These are phyloP conservation scores for Dictyostelium intermedium DNA, from an alignment of 78 protist species.

Conservation along the genomic window DNA sequence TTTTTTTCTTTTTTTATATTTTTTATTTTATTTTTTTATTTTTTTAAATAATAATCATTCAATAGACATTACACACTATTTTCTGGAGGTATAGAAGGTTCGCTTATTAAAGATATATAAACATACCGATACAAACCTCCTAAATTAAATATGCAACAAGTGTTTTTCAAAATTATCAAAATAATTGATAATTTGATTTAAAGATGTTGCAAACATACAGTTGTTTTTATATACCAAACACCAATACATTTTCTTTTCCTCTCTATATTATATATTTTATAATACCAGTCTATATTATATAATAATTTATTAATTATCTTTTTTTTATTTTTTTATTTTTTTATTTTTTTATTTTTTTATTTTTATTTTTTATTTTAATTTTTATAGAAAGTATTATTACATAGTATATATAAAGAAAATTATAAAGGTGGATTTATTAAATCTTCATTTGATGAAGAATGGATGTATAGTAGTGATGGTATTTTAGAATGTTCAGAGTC, in stretches of 20 bases:
- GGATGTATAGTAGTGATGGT: conserved; percentile 71
- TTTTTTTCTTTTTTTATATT: background rate
- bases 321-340: no score
- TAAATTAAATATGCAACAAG: background rate
- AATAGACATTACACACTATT: background rate
- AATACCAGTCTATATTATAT: background rate
- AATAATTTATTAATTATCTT: background rate
- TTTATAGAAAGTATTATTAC: conserved; percentile 60
- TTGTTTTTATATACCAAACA: no score
- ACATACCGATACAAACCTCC: conserved; percentile 70
- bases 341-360: no score
- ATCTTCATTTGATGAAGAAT: conserved; percentile 73
- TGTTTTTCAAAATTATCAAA: conserved; percentile 19
- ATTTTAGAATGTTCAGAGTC: conserved; percentile 57
- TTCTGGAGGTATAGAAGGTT: conserved; percentile 47
- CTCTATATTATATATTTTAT: no score
- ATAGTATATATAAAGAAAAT: conserved; percentile 54
- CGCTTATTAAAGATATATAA: conserved; percentile 1
- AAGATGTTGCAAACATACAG: conserved; percentile 1
- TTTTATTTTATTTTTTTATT: background rate
- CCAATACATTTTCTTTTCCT: no score
- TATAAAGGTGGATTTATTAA: conserved; percentile 75
- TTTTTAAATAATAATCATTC: no score
- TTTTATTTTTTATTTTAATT: background rate
- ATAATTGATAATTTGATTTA: background rate